Evolutionary conservation across 768 basidiomycete genomes (phyloP).

Genomic region (Kwoniella europaea): DNA sequence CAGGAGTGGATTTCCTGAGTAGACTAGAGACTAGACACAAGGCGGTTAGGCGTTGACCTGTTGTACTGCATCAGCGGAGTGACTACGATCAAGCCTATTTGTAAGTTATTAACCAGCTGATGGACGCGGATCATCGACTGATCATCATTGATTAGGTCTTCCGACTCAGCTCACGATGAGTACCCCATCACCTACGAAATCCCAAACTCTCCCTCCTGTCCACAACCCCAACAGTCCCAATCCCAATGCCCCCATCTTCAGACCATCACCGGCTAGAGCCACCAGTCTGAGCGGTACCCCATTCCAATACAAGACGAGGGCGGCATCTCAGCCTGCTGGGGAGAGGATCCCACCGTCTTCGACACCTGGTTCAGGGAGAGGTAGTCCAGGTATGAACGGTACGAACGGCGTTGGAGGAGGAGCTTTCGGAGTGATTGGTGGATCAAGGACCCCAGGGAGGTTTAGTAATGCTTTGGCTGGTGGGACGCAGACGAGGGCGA

Average conservation of each 20-base stretch:
- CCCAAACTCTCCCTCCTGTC: slow-evolving; percentile 12
- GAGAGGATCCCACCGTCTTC: slow-evolving; percentile 40
- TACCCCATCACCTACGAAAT: slow-evolving; percentile 8
- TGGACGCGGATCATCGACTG: neutral
- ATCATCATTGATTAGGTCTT: neutral
- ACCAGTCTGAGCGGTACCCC: slow-evolving; percentile 32
- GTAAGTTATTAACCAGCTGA: neutral
- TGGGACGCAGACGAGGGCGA: slow-evolving; percentile 47
- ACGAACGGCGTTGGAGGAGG: slow-evolving; percentile 16
- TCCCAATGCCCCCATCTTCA: slow-evolving; percentile 33
- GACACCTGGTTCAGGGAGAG: slow-evolving; percentile 35
- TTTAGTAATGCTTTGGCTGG: slow-evolving; percentile 34
- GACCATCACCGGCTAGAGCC: slow-evolving; percentile 39
- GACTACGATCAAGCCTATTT: neutral
- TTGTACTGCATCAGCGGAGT: neutral
- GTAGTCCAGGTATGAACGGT: slow-evolving; percentile 34
- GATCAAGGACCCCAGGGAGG: slow-evolving; percentile 39
- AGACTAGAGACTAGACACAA: no score
- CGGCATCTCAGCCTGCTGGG: slow-evolving; percentile 50
- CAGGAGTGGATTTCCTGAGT: neutral
- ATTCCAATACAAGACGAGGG: slow-evolving; percentile 38
- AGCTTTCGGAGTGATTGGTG: slow-evolving; percentile 51
- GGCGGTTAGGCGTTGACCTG: no score
- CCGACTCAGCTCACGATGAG: slow-evolving; percentile 2
- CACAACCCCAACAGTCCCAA: slow-evolving; percentile 23